Conservation (phyloP, 140 eudicot genomes). For the Erigeron philadelphicus region DNA sequence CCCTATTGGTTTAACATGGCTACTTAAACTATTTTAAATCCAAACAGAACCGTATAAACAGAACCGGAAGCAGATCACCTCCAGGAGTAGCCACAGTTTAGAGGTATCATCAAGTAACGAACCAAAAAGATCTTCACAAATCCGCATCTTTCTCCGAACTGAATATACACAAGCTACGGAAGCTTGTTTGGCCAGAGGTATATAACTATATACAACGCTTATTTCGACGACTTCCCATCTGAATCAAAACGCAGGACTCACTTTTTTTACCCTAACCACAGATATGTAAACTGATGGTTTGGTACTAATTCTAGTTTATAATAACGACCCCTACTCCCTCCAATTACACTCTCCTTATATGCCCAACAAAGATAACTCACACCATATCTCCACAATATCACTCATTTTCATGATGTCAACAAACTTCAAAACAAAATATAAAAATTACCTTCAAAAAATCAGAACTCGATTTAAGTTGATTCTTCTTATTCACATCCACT, state of each 20-base stretch:
- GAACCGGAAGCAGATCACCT: constrained; percentile 75
- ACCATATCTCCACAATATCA: constrained; percentile 8
- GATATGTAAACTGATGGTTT: constrained; percentile 79
- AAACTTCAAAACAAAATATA: constrained; percentile 9
- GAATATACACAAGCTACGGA: constrained; percentile 79
- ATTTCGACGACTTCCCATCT: constrained; percentile 74
- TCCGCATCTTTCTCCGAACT: constrained; percentile 83
- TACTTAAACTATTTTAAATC: too few species aligned
- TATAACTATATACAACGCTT: constrained; percentile 60
- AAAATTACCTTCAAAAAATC: constrained; percentile 62
- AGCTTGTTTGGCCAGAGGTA: constrained; percentile 77
- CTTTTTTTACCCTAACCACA: constrained; percentile 51
- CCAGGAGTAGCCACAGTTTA: constrained; percentile 74
- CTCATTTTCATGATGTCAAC: constrained; percentile 3
- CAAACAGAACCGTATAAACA: constrained; percentile 58
- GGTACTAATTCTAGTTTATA: constrained; percentile 64
- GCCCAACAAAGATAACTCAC: constrained; percentile 35
- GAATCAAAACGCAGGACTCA: constrained; percentile 55
- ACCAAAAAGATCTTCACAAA: constrained; percentile 89
- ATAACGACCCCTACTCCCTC: constrained; percentile 68
- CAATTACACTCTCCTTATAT: constrained; percentile 89
- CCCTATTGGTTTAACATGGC: too few species aligned
- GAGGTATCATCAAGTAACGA: constrained; percentile 77
- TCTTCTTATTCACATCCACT: constrained; percentile 54
- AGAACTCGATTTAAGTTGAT: constrained; percentile 63